These are phyloP conservation scores for Drosera spatulata DNA, from an alignment of 179 eudicot species.

Conservation along the genomic window DNA sequence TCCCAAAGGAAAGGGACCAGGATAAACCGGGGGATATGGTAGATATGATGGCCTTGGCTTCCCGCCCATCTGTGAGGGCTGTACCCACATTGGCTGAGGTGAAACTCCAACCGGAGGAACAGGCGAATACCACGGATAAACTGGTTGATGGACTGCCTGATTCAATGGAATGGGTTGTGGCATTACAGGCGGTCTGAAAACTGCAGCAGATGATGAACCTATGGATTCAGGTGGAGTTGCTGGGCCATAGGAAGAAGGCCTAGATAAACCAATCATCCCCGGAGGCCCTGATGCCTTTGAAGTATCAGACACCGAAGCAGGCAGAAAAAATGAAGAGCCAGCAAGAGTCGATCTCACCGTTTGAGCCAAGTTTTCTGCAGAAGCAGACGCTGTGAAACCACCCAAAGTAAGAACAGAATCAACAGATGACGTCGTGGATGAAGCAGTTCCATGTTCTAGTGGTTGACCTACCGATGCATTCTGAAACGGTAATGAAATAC, in stretches of 20 bases:
- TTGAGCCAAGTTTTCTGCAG: slow-evolving; percentile 19
- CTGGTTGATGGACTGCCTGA: slow-evolving; percentile 41
- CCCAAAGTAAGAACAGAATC: slow-evolving; percentile 10
- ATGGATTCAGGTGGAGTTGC: slow-evolving; percentile 18
- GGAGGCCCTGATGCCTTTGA: slow-evolving; percentile 25
- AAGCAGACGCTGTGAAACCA: slow-evolving; percentile 22
- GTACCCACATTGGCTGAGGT: slow-evolving; percentile 67
- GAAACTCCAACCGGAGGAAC: slow-evolving; percentile 37
- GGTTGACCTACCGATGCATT: slow-evolving; percentile 18
- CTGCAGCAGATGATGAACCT: slow-evolving; percentile 24
- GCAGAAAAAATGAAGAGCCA: slow-evolving; percentile 32
- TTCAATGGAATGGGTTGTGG: slow-evolving; percentile 21
- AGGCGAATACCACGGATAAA: slow-evolving; percentile 37
- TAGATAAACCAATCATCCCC: slow-evolving; percentile 28
- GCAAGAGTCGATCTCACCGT: slow-evolving; percentile 19
- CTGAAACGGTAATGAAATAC: slow-evolving; percentile 14
- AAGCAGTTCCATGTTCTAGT: slow-evolving; percentile 21
- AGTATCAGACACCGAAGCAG: slow-evolving; percentile 26
- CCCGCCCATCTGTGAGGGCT: slow-evolving; percentile 44
- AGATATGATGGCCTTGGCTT: slow-evolving; percentile 46
- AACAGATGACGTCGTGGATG: slow-evolving; percentile 26
- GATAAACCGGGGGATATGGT: slow-evolving; percentile 45
- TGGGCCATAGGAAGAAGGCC: slow-evolving; percentile 17
- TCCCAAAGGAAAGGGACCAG: slow-evolving; percentile 54
- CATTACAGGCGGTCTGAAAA: slow-evolving; percentile 21